Conservation (phyloP, 2,329 filamentous ascomycete genomes). For the Colletotrichum camelliae region DNA sequence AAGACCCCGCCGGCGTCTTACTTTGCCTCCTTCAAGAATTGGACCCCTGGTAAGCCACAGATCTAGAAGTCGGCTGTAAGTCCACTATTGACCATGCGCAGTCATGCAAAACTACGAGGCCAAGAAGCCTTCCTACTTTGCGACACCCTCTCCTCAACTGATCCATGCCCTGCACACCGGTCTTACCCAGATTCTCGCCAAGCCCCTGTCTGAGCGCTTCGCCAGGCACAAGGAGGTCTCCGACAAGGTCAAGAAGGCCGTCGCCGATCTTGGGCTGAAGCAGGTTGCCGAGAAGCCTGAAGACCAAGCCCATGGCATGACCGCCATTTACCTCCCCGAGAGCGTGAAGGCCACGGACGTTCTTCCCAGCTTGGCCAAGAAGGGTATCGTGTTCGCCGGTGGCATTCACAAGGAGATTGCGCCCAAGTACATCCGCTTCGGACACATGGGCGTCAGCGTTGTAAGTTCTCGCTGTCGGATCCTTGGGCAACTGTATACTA, state of each 20-base stretch:
- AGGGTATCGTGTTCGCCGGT: slow-evolving; percentile 91
- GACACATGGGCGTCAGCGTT: slow-evolving; percentile 96
- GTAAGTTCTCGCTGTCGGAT: slow-evolving; percentile 48
- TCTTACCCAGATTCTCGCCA: slow-evolving; percentile 83
- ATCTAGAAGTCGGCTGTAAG: not conserved
- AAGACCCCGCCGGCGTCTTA: slow-evolving; percentile 86
- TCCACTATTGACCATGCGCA: slow-evolving; percentile 33
- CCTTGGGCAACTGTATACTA: slow-evolving; percentile 25
- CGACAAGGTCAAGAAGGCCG: slow-evolving; percentile 83
- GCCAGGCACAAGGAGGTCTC: slow-evolving; percentile 80
- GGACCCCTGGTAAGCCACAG: slow-evolving; percentile 76
- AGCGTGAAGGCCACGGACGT: slow-evolving; percentile 81
- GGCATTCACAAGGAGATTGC: slow-evolving; percentile 97
- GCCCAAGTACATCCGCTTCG: slow-evolving; percentile 91
- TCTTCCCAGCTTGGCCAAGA: slow-evolving; percentile 82
- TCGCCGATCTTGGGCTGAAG: slow-evolving; percentile 82
- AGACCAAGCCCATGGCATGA: slow-evolving; percentile 97
- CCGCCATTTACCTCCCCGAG: slow-evolving; percentile 93
- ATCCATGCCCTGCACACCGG: slow-evolving; percentile 91
- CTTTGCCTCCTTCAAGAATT: slow-evolving; percentile 97
- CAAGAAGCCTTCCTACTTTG: slow-evolving; percentile 97
- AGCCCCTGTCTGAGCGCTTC: slow-evolving; percentile 82
- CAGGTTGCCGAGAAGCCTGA: slow-evolving; percentile 85
- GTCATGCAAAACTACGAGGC: slow-evolving; percentile 99
- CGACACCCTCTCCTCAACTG: slow-evolving; percentile 93